Conservation (phyloP, 1,284 basidiomycete genomes). For the Bjerkandera adusta region DNA sequence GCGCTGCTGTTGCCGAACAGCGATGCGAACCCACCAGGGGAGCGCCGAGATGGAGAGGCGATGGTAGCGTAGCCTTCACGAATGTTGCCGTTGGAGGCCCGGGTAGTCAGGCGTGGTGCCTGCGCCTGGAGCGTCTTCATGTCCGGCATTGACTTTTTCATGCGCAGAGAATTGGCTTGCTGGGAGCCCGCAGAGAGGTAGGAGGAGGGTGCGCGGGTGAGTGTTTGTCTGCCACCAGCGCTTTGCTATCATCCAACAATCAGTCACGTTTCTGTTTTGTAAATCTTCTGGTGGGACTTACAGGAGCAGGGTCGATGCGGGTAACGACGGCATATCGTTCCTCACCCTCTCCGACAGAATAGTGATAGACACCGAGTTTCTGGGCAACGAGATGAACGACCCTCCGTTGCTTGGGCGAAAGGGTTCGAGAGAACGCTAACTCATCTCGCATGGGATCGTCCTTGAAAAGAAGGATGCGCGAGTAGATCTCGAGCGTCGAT, state of each 20-base stretch:
- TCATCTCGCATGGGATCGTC: constrained; percentile 98
- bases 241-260: constrained; percentile 28
- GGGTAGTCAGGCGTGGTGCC: constrained; percentile 76
- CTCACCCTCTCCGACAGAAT: constrained; percentile 91
- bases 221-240: constrained; percentile 44
- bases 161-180: constrained; percentile 62
- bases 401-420: constrained; percentile 83
- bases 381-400: constrained; percentile 96
- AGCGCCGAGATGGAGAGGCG: constrained; percentile 74
- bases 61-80: constrained; percentile 89
- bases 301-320: constrained; percentile 76
- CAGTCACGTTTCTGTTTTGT: no score
- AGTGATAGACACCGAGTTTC: constrained; percentile 93
- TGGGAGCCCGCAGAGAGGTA: constrained; percentile 59
- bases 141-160: constrained; percentile 96
- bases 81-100: constrained; percentile 88
- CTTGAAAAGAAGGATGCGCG: constrained; percentile 95
- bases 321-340: constrained; percentile 93
- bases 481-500: constrained; percentile 95
- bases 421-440: constrained; percentile 87
- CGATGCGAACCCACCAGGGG: constrained; percentile 65
- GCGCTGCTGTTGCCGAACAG: constrained; percentile 56
- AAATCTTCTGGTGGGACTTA: constrained; percentile 27
- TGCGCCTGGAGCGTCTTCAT: constrained; percentile 84
- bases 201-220: constrained; percentile 72